Base-by-base conservation (phyloP, 805 yeast species). In the Sugiyamaella chiloensis region DNA sequence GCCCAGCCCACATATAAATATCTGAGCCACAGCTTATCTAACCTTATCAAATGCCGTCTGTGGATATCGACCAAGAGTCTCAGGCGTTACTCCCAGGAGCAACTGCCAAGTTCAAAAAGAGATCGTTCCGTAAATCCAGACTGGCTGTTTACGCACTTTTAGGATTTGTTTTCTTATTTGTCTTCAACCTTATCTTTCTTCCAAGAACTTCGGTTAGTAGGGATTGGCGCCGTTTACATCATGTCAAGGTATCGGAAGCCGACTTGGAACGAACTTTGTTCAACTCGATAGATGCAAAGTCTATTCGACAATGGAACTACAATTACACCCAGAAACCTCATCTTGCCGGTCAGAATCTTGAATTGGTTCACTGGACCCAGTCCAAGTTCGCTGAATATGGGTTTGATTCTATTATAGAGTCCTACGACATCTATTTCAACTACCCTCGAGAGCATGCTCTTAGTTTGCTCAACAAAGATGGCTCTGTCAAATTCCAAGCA, bases 191-290 rank as follows among this genome's bases (percentile, higher is more conserved):
- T 42, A 78, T 83, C 0, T 89, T 89, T 61, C 70, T 88, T 12
- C 96, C 96, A 1, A 66, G 96, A 48, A 87, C 97, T 1, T 86
- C 96, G 1, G 68, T 87, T 16, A 79, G 85, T 42, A 70, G 96
- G 54, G 96, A 90, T 64, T 79, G 85, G 58, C 75, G 91, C 57
- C 68, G 96, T 42, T 63, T 87, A 54, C 87, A 87, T 64, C 81
- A 83, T 26, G 74, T 80, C 29, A 75, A 70, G 45, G 61, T 87
- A 42, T 82, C 95, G 2, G 74, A 73, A 47, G 74, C 80, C 7
- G 96, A 89, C 53, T 73, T 85, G 24, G 81, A 85, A 55, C 71
- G 96, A 27, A 63, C 79, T 16, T 81, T 75, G 54, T 60, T 86
- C 42, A 68, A 67, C 19, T 57, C 69, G 2, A 58, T 78, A 36